phyloP scores from a whole-genome alignment of 2,329 filamentous ascomycete genomes.

The Diaporthe vexans region DNA sequence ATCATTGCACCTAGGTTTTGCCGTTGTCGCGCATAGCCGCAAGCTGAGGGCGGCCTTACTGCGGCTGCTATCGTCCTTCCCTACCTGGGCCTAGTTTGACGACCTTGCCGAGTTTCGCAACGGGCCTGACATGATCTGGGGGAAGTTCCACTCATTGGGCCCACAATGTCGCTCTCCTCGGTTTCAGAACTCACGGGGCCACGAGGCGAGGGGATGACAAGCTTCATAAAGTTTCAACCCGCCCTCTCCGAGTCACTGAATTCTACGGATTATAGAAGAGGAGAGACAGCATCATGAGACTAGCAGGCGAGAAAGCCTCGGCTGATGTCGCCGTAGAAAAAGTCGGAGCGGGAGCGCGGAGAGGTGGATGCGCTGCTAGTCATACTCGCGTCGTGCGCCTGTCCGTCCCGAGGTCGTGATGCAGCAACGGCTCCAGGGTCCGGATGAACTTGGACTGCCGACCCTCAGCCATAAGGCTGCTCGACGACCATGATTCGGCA shows the following conservation, averaged over 20 bases:
- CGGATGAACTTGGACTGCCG: background rate
- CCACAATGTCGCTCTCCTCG: constrained; percentile 1
- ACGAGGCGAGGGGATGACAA: constrained; percentile 20
- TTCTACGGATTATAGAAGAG: background rate
- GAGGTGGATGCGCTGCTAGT: background rate
- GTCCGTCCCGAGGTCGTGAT: background rate
- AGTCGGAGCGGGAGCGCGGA: background rate
- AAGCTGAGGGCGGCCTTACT: constrained; percentile 15
- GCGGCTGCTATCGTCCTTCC: constrained; percentile 6
- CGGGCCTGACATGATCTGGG: constrained; percentile 26
- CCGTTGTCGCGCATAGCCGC: constrained; percentile 17
- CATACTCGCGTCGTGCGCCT: background rate
- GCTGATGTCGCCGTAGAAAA: background rate
- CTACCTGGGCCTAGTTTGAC: constrained; percentile 7
- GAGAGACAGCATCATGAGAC: background rate
- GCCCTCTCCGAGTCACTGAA: background rate
- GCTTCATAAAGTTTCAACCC: constrained; percentile 25
- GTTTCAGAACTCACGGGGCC: constrained; percentile 25
- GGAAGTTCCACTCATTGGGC: constrained; percentile 20
- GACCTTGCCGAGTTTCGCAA: constrained; percentile 24
- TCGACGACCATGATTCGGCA: background rate
- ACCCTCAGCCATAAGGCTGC: background rate
- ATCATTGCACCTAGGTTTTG: background rate
- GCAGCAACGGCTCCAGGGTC: background rate
- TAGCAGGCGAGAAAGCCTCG: no score